phyloP scores from a whole-genome alignment of 176 grass and related monocot species.

The Miscanthus lutarioriparius region DNA sequence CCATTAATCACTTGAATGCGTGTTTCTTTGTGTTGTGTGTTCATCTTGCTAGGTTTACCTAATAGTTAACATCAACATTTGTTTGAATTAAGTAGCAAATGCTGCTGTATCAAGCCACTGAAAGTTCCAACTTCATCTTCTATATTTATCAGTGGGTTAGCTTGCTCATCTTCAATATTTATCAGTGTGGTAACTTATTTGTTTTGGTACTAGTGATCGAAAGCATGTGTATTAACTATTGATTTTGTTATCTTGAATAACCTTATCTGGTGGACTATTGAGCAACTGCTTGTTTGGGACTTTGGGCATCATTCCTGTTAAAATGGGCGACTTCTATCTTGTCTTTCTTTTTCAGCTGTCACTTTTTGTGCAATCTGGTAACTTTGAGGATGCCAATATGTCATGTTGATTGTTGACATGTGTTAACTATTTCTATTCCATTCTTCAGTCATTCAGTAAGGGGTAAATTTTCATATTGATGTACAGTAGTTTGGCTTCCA shows the following conservation, averaged over 20 bases:
- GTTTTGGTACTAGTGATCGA: not conserved
- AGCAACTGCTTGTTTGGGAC: not conserved
- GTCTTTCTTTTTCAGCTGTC: conserved; percentile 3
- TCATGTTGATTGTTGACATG: conserved; percentile 8
- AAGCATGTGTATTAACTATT: not conserved
- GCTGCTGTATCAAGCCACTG: not conserved
- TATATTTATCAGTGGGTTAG: not conserved
- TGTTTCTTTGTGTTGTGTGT: not conserved
- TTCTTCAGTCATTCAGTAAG: not conserved
- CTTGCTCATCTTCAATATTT: not conserved
- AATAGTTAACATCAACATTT: not conserved
- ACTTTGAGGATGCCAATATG: not conserved
- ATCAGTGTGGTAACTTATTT: not conserved
- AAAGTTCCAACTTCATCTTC: conserved; percentile 3
- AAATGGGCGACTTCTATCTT: not conserved
- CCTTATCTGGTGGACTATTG: not conserved
- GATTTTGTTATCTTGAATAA: not conserved
- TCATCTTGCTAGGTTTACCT: not conserved
- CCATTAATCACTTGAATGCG: not conserved
- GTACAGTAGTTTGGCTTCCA: not conserved
- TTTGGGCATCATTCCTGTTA: not conserved
- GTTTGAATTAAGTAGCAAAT: conserved; percentile 19
- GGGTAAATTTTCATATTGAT: conserved; percentile 2
- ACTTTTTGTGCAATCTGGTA: not conserved
- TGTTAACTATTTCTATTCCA: conserved; percentile 1